Base-by-base conservation (phyloP, 208 protist genomes). In the Trypanosoma avium region DNA sequence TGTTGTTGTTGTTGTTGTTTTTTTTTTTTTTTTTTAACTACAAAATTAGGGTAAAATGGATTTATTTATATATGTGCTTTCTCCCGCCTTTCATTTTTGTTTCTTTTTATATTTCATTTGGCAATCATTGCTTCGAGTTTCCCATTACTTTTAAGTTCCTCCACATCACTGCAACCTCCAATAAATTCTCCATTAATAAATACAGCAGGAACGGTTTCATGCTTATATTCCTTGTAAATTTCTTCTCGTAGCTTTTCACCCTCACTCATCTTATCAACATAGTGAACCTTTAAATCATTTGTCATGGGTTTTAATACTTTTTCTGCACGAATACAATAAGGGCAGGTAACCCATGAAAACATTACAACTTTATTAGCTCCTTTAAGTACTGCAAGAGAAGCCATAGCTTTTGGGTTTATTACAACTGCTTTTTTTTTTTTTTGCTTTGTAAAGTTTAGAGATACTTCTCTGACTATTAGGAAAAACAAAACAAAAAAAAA, bases 141-240 rank as follows among this genome's bases (percentile, higher is more conserved):
- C 7, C 78, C 78, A 4, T 60, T 36, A 30, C 30, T 38, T 30
- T 77, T 33, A 13, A 84, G 64, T 29, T 42, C 65, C 35, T 84
- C 61, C 21, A 80, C n/a, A 36, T 84, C 78, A 32, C 64, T 70
- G 67, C 59, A 86, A 4, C 80, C 80, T 33, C 80, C 80, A 35
- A 82, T 48, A 35, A 86, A 82, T 45, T 75, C 70, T 6, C 67
- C 76, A 24, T 80, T 78, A 54, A 86, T 75, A 30, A 82, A 86
- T 10, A 86, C 73, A 4, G 80, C 80, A 15, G 80, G 80, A 0
- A 82, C 75, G 9, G 80, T 86, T n/a, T 75, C 69, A 40, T 86
- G 80, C 7, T 74, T 55, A 43, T 70, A 78, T 21, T 43, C 29
- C 54, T 68, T 60, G 24, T 52, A 46, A 45, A 86, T 74, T 21